Conservation (phyloP, 75 land plant genomes). For the Adiantum capillusveneris region DNA sequence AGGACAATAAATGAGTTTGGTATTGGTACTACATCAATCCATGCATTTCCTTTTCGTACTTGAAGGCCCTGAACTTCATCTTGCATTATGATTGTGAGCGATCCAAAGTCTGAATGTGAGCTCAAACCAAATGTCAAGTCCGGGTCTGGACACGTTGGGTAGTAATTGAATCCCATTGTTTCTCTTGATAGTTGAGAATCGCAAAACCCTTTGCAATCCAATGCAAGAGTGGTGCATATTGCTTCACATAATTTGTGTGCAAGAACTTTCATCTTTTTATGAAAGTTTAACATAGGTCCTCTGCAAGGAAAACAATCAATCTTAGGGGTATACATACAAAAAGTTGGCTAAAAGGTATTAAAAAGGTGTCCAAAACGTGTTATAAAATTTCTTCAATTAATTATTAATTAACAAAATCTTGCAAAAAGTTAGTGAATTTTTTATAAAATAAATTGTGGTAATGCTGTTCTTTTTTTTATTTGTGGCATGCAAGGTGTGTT, state of each 20-base stretch:
- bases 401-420: no score
- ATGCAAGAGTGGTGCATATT: neutral
- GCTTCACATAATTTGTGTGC: neutral
- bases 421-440: neutral
- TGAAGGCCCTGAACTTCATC: slow-evolving; percentile 48
- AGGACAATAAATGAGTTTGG: slow-evolving; percentile 48
- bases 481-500: no score
- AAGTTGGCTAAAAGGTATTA: neutral
- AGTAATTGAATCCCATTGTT: slow-evolving; percentile 59
- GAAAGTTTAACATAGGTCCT: neutral
- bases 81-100: slow-evolving; percentile 53
- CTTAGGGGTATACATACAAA: neutral
- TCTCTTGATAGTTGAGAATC: slow-evolving; percentile 10
- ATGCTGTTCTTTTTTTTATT: no score
- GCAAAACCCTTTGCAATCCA: neutral
- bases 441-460: no score
- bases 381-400: neutral
- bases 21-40: slow-evolving; percentile 50
- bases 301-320: neutral
- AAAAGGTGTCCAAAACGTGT: no score
- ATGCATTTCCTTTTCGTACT: slow-evolving; percentile 25
- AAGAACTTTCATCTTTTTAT: neutral
- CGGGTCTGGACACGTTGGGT: slow-evolving; percentile 69
- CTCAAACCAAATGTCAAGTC: slow-evolving; percentile 61
- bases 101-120: slow-evolving; percentile 54